Evolutionary conservation across 179 eudicot genomes (phyloP), one percentile per base, ranked within the genome.

Genomic region (Heliamphora pulchella): DNA sequence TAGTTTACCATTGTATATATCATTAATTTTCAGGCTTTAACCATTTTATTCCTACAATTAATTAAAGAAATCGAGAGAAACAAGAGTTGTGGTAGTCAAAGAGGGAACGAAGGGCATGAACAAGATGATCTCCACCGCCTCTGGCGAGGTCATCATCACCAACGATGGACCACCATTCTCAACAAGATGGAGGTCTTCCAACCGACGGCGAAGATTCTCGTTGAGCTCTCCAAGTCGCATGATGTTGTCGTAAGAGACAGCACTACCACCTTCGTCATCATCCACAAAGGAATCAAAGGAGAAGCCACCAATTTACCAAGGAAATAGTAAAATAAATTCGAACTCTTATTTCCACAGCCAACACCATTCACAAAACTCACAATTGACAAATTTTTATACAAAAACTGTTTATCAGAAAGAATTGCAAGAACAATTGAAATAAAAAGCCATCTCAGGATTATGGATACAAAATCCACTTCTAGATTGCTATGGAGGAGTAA

Each of bases 41-140:
- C n/a, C n/a, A n/a, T n/a, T n/a, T n/a, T n/a, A n/a, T n/a, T n/a
- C n/a, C n/a, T n/a, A n/a, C n/a, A n/a, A n/a, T n/a, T n/a, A n/a
- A n/a, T n/a, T n/a, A n/a, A n/a, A n/a, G n/a, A n/a, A n/a, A n/a
- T n/a, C n/a, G n/a, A n/a, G n/a, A n/a, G n/a, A n/a, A n/a, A n/a
- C n/a, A n/a, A n/a, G n/a, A n/a, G n/a, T n/a, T n/a, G n/a, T n/a
- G n/a, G n/a, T n/a, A n/a, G n/a, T n/a, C n/a, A n/a, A n/a, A n/a
- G n/a, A n/a, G n/a, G 98, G 98, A 0, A 96, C 98, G 0, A 93
- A 91, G 55, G 98, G 98, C 14, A 93, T 95, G 98, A 98, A 95
- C 88, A 95, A 93, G 82, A 95, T 95, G 98, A 95, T 95, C 81
- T 93, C 97, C 64, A 86, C 98, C 14, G 86, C 94, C 15, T 87